These are phyloP conservation scores for Candida morakotiae DNA, from an alignment of 805 yeast species.

Conservation along the genomic window DNA sequence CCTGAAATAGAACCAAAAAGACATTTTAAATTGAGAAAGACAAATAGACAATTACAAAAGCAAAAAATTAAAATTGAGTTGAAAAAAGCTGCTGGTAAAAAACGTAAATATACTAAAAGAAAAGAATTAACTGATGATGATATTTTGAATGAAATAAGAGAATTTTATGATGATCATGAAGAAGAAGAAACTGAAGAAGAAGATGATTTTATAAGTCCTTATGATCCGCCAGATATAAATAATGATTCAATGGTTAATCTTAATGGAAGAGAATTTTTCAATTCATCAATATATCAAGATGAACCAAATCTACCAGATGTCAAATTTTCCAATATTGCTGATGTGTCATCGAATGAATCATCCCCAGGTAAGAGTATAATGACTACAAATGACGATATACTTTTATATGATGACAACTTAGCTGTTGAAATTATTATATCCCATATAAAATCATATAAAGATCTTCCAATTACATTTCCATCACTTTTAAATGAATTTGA, in stretches of 20 bases:
- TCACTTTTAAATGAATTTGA: conserved; percentile 17
- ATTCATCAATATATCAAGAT: conserved; percentile 21
- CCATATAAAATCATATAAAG: conserved; percentile 26
- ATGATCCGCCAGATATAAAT: conserved; percentile 33
- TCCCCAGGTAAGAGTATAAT: conserved; percentile 11
- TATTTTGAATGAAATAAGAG: conserved; percentile 5
- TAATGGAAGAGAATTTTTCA: conserved; percentile 27
- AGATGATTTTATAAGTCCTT: conserved; percentile 32
- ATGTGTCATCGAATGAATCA: not conserved
- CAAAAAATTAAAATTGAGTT: conserved; percentile 9
- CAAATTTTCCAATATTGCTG: conserved; percentile 11
- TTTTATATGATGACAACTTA: conserved; percentile 25
- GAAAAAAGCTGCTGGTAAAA: conserved; percentile 2
- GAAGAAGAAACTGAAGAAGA: conserved; percentile 19
- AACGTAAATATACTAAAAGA: conserved; percentile 6
- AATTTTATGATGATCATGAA: conserved; percentile 1
- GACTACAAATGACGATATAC: conserved; percentile 13
- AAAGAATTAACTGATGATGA: conserved; percentile 11
- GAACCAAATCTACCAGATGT: conserved; percentile 18
- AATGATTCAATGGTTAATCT: conserved; percentile 26
- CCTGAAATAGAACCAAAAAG: conserved; percentile 20
- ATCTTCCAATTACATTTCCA: conserved; percentile 35
- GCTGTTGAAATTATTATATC: conserved; percentile 27
- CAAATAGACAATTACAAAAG: conserved; percentile 12
- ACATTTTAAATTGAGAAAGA: conserved; percentile 9